Base-by-base conservation (phyloP, 768 basidiomycete species). In the Macrolepiota albuminosa region DNA sequence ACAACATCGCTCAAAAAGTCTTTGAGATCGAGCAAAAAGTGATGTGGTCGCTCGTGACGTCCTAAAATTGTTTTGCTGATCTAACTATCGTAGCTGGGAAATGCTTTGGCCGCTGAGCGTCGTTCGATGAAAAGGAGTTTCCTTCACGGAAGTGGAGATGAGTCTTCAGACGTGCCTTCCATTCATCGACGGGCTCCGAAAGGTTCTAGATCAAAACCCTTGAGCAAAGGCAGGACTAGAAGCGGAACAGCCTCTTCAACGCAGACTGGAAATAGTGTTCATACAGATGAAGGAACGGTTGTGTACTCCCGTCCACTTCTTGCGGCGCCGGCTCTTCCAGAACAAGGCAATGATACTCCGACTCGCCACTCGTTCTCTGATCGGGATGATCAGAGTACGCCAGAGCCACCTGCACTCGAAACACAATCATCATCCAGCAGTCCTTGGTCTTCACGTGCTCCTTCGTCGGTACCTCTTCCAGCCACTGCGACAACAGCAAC, bases 11-110 rank as follows among this genome's bases (percentile, higher is more conserved):
- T 29, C 85, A 90, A 70, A 93, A 94, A 72, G 90, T 97, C 49
- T 68, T 89, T 51, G 85, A 89, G 72, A 95, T 97, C 60, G 93
- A 96, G 74, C 86, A 90, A 64, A 96, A 95, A 84, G 94, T 93
- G 47, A 57, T 78, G 71, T n/a, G 6, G 10, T 51, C 8, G 13
- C 2, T 59, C 5, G 4, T 18, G 7, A 36, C n/a, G 4, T 13
- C 34, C 49, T 10, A 52, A 18, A 54, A 55, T 14, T 36, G n/a
- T n/a, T 29, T n/a, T 42, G 24, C 2, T 59, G 53, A 45, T 47
- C 11, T 34, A 21, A 31, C n/a, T 29, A 42, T 33, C 37, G 29
- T 61, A 94, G 92, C 77, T 95, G 57, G 93, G 93, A 70, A 80
- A 77, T 40, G 92, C 92, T 4, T 73, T 93, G 47, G 78, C 84